A percentile compares a stretch with the other conserved stretches of the same genome.
Evolutionary conservation across 2,329 filamentous ascomycete genomes (phyloP).

Genomic region (Pseudogymnoascus sp.): DNA sequence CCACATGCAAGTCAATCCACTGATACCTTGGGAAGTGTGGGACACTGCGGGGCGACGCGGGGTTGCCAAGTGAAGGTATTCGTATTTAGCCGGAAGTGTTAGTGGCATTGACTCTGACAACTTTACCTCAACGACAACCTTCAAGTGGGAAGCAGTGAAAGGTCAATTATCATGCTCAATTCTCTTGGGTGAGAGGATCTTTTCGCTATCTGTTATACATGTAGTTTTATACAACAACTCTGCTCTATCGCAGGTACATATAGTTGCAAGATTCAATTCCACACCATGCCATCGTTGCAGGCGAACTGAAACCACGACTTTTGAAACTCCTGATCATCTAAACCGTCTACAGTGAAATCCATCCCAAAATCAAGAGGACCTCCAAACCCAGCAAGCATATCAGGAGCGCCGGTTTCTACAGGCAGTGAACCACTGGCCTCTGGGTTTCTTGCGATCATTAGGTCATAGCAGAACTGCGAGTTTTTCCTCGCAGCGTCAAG

Average conservation of each 20-base stretch:
- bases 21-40: neutral
- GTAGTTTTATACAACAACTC: neutral
- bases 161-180: neutral
- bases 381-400: neutral
- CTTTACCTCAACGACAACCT: neutral
- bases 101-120: neutral
- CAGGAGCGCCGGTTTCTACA: neutral
- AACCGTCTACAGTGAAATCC: neutral
- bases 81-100: neutral
- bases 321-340: neutral
- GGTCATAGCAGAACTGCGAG: constrained; percentile 15
- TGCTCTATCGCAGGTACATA: neutral
- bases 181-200: neutral
- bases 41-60: constrained; percentile 1
- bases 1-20: neutral
- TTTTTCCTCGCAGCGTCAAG: constrained; percentile 18
- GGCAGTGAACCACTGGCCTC: neutral
- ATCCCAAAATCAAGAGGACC: neutral
- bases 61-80: constrained; percentile 8
- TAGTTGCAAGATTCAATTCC: neutral
- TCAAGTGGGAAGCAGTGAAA: neutral
- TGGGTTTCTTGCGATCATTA: constrained; percentile 12
- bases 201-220: neutral
- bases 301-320: neutral
- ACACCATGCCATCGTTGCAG: neutral